phyloP scores from a whole-genome alignment of 352 stramenopile genomes.

The Phytophthora litchii region DNA sequence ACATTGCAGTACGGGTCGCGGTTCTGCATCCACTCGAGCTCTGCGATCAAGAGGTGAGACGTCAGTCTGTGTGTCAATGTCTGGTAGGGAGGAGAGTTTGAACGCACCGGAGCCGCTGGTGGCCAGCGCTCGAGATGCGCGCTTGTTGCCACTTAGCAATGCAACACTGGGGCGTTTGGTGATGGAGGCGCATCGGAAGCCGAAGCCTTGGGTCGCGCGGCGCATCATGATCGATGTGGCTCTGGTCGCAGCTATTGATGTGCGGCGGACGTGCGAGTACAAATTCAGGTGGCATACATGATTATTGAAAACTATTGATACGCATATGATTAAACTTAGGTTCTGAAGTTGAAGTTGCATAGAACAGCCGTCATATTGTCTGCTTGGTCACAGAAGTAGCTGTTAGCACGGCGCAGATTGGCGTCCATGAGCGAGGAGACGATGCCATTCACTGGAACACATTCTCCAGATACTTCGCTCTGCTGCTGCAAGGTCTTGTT shows the following conservation, averaged over 20 bases:
- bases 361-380: conserved; percentile 91
- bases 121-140: conserved; percentile 8
- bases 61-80: conserved; percentile 15
- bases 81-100: background rate
- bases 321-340: conserved; percentile 3
- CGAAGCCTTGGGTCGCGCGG: conserved; percentile 15
- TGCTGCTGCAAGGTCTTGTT: conserved; percentile 11
- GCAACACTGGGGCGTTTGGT: conserved; percentile 8
- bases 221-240: conserved; percentile 36
- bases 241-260: background rate
- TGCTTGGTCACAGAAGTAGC: conserved; percentile 81
- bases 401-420: conserved; percentile 64
- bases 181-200: conserved; percentile 6
- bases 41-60: conserved; percentile 22
- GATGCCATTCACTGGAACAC: conserved; percentile 34
- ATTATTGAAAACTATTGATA: no score
- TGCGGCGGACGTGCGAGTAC: conserved; percentile 7
- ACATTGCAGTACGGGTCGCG: conserved; percentile 90
- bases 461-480: conserved; percentile 5
- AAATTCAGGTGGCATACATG: background rate
- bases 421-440: conserved; percentile 55
- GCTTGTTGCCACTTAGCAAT: conserved; percentile 6
- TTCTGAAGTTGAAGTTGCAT: conserved; percentile 42
- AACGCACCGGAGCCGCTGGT: conserved; percentile 15
- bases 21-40: conserved; percentile 81